Conservation (phyloP, 495 filamentous ascomycete genomes). For the Staphylotrichum longicolle region DNA sequence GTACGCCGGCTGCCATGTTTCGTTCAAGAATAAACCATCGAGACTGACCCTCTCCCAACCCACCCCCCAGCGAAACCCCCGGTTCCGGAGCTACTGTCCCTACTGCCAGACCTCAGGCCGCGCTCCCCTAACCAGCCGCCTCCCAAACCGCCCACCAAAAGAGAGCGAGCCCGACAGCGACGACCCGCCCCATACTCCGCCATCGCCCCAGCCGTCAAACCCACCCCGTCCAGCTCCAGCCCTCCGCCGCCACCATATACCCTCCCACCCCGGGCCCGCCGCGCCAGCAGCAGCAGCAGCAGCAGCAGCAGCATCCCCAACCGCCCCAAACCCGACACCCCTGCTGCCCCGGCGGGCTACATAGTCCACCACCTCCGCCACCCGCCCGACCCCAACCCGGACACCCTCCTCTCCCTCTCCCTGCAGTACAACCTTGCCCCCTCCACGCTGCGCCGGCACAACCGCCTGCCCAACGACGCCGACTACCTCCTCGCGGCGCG, state of each 20-base stretch:
- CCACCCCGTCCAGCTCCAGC: neutral
- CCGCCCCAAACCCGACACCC: neutral
- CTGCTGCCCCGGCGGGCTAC: conserved; percentile 27
- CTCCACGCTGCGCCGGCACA: conserved; percentile 54
- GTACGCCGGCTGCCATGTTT: conserved; percentile 43
- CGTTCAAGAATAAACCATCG: neutral
- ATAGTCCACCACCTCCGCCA: conserved; percentile 68
- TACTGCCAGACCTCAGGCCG: conserved; percentile 47
- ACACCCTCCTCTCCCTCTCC: conserved; percentile 62
- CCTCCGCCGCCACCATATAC: conserved; percentile 53
- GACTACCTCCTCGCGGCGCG: conserved; percentile 66
- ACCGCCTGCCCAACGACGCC: conserved; percentile 53
- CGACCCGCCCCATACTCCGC: conserved; percentile 37
- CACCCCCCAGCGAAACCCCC: conserved; percentile 54
- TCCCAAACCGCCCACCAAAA: conserved; percentile 37
- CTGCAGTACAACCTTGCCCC: conserved; percentile 64
- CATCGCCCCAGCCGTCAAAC: conserved; percentile 19
- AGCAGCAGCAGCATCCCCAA: conserved; percentile 35
- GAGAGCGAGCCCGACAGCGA: conserved; percentile 33
- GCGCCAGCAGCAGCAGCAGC: conserved; percentile 19
- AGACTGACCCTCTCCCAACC: neutral
- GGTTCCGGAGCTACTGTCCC: conserved; percentile 68
- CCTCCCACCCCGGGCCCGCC: conserved; percentile 34
- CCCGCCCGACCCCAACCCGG: conserved; percentile 28
- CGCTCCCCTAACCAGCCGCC: conserved; percentile 48